Base-by-base conservation (phyloP, 768 basidiomycete genomes). In the Mrakia hoshinonis region DNA sequence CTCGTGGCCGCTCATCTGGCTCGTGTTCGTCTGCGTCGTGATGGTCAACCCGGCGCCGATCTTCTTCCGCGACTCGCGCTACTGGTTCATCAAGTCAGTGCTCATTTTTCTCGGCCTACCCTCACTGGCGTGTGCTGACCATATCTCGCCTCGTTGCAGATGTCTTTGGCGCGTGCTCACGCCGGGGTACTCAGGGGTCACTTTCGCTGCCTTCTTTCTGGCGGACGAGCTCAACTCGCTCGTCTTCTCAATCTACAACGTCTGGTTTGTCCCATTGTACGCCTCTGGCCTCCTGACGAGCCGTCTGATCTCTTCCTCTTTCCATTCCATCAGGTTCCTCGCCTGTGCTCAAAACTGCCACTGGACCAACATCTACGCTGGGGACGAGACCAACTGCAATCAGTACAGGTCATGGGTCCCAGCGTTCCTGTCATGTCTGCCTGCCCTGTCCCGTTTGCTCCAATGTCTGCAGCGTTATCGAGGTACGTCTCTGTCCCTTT, bases 391-490 rank as follows among this genome's bases (percentile, higher is more conserved):
- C 11, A 60, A 68, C 29, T 73, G 72, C 48, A 68, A 73, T 26
- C 58, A 68, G 26, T 68, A 73, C 60, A 11, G 63, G 10, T 43
- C 31, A 26, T 94, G 92, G 91, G 84, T 83, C 1, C 76, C 84
- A 20, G 83, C 86, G 1, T 87, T 86, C 73, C 71, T 85, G 3
- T 84, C 85, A 6, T 75, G 83, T 11, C 73, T 94, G 0, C 94
- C 96, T 0, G 84, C 90, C 24, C 66, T 89, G 2, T 82, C 86
- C 43, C 94, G 96, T 80, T 77, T 92, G 51, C 82, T 90, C 13
- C 96, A 99, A 79, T 91, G 89, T 77, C 74, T 96, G 64, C 88
- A 88, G 74, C 92, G 95, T 81, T 98, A 89, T 77, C 80, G 80
- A 58, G 96, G 97, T 77, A 91, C 92, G 49, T 51, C 24, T 1